Evolutionary conservation across 1,284 basidiomycete species (phyloP).

Genomic region (Porodaedalea pini): DNA sequence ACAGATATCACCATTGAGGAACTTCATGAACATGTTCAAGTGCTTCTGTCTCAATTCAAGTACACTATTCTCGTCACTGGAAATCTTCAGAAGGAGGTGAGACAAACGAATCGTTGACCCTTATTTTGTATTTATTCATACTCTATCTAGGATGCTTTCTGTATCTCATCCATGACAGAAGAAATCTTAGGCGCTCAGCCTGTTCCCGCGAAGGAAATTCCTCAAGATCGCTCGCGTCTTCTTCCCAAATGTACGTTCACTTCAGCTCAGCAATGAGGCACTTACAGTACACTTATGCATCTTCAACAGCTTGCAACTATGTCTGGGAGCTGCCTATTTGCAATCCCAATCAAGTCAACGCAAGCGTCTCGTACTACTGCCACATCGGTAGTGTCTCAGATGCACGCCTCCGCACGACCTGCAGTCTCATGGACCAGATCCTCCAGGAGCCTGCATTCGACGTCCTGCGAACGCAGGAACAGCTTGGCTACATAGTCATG

Average conservation of each 20-base stretch:
- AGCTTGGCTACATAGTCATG: conserved; percentile 89
- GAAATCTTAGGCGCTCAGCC: conserved; percentile 58
- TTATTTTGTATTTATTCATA: conserved; percentile 4
- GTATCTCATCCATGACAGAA: conserved; percentile 73
- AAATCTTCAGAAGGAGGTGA: not conserved
- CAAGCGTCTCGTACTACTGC: conserved; percentile 74
- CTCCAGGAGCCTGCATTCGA: conserved; percentile 91
- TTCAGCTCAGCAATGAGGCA: conserved; percentile 3
- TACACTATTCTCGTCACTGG: conserved; percentile 70
- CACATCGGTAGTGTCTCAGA: conserved; percentile 65
- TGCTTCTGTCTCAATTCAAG: conserved; percentile 67
- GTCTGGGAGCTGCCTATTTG: conserved; percentile 67
- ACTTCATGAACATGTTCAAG: conserved; percentile 61
- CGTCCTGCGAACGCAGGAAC: conserved; percentile 89
- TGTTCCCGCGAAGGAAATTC: conserved; percentile 52
- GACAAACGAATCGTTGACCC: conserved; percentile 21
- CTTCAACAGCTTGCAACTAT: conserved; percentile 58
- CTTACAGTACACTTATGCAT: conserved; percentile 11
- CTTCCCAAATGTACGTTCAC: conserved; percentile 57
- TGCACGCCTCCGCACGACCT: conserved; percentile 52
- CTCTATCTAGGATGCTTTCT: conserved; percentile 61
- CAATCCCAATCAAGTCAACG: conserved; percentile 87
- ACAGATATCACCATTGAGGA: conserved; percentile 71
- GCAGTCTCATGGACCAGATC: conserved; percentile 70
- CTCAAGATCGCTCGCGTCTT: conserved; percentile 55